Percentiles rank a stretch among this genome's conserved stretches.
Conservation (phyloP, 192 early-diverging fungal species). For the Coemansia sp. region DNA sequence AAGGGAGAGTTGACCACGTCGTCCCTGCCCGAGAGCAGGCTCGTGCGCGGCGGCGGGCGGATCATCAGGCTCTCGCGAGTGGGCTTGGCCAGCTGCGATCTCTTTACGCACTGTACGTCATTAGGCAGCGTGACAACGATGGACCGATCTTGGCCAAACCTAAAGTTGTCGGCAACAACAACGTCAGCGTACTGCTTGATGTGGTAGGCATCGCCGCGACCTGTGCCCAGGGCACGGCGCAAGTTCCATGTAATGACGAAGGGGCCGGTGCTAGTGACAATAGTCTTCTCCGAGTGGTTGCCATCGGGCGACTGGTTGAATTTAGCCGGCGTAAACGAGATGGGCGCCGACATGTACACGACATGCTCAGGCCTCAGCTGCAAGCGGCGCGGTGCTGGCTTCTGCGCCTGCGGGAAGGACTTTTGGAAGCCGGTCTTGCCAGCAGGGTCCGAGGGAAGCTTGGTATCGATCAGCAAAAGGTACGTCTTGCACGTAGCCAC, state of each 20-base stretch:
- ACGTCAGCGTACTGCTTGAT: constrained; percentile 83
- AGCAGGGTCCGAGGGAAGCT: constrained; percentile 54
- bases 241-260: constrained; percentile 94
- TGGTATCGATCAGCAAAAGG: constrained; percentile 78
- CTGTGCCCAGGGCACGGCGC: constrained; percentile 71
- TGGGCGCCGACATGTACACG: constrained; percentile 65
- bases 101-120: constrained; percentile 68
- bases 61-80: constrained; percentile 49
- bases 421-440: constrained; percentile 69
- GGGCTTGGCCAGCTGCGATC: constrained; percentile 62
- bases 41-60: constrained; percentile 2
- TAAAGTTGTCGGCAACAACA: constrained; percentile 91
- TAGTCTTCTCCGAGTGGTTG: constrained; percentile 63
- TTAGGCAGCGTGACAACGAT: constrained; percentile 83
- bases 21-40: constrained; percentile 11
- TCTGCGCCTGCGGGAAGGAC: constrained; percentile 60
- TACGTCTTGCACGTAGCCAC: constrained; percentile 88
- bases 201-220: constrained; percentile 72
- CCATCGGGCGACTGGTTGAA: constrained; percentile 80
- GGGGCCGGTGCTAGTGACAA: constrained; percentile 87
- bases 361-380: constrained; percentile 88
- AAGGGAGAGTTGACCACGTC: constrained; percentile 31
- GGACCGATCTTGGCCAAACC: constrained; percentile 74
- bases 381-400: constrained; percentile 71
- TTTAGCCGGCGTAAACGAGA: constrained; percentile 81